Base-by-base conservation (phyloP, 2,329 filamentous ascomycete genomes). In the Nothopassalora personata region DNA sequence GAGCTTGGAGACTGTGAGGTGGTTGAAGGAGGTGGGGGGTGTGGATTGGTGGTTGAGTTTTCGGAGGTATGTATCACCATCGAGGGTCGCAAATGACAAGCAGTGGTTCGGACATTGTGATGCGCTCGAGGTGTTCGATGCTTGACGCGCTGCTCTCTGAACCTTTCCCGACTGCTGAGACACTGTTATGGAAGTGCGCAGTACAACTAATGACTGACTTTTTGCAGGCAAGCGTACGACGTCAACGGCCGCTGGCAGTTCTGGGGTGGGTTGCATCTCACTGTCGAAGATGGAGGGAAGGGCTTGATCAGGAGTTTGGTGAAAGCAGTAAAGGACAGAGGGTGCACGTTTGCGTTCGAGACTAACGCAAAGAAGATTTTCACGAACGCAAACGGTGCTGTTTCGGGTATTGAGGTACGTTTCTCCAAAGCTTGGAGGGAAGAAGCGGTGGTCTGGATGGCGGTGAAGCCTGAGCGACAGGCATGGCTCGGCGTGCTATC, bases 251-350 rank as follows among this genome's bases (percentile, higher is more conserved):
- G 80, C 31, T 79, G 79, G 67, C 85, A 83, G 66, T 88, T 88
- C 68, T 88, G 85, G 85, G 86, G 86, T 10, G 86, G 86, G 0
- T 71, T 89, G 68, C 77, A 76, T n/a, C 71, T 87, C 34, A 84
- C 80, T 66, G 84, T 81, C 0, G 67, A 82, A 53, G 80, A 84
- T 61, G 83, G 83, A 0, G 85, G 85, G 0, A 85, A 85, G 64
- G 82, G 84, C 0, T 71, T 87, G 5, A 78, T 86, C 3, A 68
- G 76, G 27, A 78, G 83, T 60, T 75, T 83, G 60, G 70, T 71
- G 28, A 66, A 67, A 2, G 77, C 77, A 0, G 83, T 81, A 0
- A 61, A 64, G 46, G 68, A 66, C 8, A 70, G 74, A 7, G 79
- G 79, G 0, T 71, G 86, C 2, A 61, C 70, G 2, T 69, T 83